These are phyloP conservation scores for Ploettnerulaceae sp. DNA, from an alignment of 2,329 filamentous ascomycete species.

Conservation along the genomic window DNA sequence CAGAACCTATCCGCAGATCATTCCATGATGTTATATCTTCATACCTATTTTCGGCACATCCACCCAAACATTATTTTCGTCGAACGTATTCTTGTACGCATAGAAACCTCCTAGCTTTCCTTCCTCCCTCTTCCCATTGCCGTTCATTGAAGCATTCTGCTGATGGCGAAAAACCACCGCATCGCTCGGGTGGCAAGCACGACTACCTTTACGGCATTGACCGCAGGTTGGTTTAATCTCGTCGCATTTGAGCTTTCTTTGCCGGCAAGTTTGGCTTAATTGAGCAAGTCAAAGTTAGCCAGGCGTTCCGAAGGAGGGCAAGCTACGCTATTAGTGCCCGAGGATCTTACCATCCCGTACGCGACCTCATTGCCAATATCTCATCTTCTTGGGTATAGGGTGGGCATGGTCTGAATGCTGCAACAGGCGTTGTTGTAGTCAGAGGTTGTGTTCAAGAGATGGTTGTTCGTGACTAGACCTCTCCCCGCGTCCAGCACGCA, in stretches of 20 bases:
- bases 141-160: constrained; percentile 65
- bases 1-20: not conserved
- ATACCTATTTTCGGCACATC: constrained; percentile 54
- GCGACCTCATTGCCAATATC: constrained; percentile 34
- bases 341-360: constrained; percentile 34
- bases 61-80: constrained; percentile 56
- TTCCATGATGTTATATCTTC: not conserved
- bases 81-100: constrained; percentile 61
- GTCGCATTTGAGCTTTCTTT: constrained; percentile 60
- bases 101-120: constrained; percentile 53
- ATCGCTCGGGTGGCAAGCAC: constrained; percentile 56
- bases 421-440: not conserved
- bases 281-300: constrained; percentile 11
- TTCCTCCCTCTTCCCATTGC: constrained; percentile 38
- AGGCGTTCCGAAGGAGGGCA: not conserved
- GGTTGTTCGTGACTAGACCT: not conserved
- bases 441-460: not conserved
- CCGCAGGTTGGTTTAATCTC: constrained; percentile 56
- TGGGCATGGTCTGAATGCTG: constrained; percentile 13
- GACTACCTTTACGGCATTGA: constrained; percentile 52
- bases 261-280: constrained; percentile 49
- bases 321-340: not conserved
- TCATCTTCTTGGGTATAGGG: constrained; percentile 21
- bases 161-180: constrained; percentile 64
- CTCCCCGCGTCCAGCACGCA: not conserved